phyloP scores from a whole-genome alignment of 768 basidiomycete species.

The Gelatoporia subvermispora region DNA sequence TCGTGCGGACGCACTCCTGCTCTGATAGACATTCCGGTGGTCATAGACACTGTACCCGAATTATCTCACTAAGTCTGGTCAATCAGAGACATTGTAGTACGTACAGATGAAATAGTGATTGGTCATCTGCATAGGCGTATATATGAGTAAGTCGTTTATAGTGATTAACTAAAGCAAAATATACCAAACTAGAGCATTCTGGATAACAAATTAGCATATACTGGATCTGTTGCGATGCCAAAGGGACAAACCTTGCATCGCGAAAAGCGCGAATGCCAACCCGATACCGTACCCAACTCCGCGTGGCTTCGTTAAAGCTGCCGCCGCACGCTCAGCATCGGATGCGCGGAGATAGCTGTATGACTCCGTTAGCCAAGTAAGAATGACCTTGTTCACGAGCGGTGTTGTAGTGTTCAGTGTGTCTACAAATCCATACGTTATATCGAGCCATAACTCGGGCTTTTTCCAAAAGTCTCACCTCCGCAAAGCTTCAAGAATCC shows the following conservation, averaged over 20 bases:
- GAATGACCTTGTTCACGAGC: slow-evolving; percentile 51
- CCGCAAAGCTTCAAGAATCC: slow-evolving; percentile 43
- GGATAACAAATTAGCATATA: slow-evolving; percentile 3
- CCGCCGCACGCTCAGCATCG: slow-evolving; percentile 31
- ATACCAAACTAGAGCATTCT: slow-evolving; percentile 32
- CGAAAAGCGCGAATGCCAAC: slow-evolving; percentile 50
- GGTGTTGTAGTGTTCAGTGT: slow-evolving; percentile 51
- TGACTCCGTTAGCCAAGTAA: slow-evolving; percentile 53
- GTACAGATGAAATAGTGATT: slow-evolving; percentile 43
- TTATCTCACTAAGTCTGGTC: neutral
- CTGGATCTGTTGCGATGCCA: neutral
- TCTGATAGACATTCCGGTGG: slow-evolving; percentile 43
- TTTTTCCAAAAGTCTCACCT: slow-evolving; percentile 16
- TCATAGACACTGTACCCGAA: slow-evolving; percentile 38
- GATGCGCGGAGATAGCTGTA: slow-evolving; percentile 37
- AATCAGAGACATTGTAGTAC: neutral
- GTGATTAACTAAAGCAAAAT: neutral
- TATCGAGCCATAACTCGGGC: neutral
- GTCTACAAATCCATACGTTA: slow-evolving; percentile 20
- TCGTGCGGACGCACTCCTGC: slow-evolving; percentile 34
- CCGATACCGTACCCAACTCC: slow-evolving; percentile 62
- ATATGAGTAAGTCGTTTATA: neutral
- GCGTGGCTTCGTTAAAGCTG: slow-evolving; percentile 32
- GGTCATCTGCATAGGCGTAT: slow-evolving; percentile 17
- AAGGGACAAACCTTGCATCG: slow-evolving; percentile 47